phyloP scores from a whole-genome alignment of 495 filamentous ascomycete genomes.

The Niebla homalea region DNA sequence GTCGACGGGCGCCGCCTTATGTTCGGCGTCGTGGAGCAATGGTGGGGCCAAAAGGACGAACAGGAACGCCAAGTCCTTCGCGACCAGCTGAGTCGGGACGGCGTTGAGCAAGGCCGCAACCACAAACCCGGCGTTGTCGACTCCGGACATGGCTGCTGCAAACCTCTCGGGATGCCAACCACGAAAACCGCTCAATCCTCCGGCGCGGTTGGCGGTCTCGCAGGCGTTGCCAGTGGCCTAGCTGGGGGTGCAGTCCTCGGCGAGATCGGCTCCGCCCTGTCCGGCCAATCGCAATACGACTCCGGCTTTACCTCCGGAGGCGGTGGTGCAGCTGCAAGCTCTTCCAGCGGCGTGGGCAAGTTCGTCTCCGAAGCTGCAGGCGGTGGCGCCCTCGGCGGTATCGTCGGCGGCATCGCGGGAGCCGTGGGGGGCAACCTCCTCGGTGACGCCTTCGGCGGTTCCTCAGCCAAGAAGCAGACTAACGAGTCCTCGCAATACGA shows the following conservation, averaged over 20 bases:
- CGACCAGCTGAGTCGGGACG: conserved; percentile 57
- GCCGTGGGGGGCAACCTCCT: conserved; percentile 34
- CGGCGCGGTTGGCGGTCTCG: conserved; percentile 19
- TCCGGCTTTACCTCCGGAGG: conserved; percentile 9
- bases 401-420: conserved; percentile 38
- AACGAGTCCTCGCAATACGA: conserved; percentile 20
- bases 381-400: conserved; percentile 35
- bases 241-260: conserved; percentile 33
- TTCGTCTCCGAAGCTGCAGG: conserved; percentile 32
- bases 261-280: conserved; percentile 30
- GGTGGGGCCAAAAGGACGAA: conserved; percentile 62
- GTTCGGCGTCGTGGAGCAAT: conserved; percentile 63
- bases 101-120: conserved; percentile 61
- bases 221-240: conserved; percentile 18
- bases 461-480: conserved; percentile 16
- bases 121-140: conserved; percentile 79
- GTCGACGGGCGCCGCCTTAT: conserved; percentile 58
- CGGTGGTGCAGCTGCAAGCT: conserved; percentile 12
- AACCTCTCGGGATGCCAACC: conserved; percentile 47
- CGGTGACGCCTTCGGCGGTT: conserved; percentile 19
- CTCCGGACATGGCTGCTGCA: conserved; percentile 72
- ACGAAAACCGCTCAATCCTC: conserved; percentile 26
- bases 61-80: conserved; percentile 48
- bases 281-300: conserved; percentile 19
- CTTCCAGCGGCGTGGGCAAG: conserved; percentile 26